A percentile compares a stretch with the other conserved stretches of the same genome.
phyloP scores from a whole-genome alignment of 352 stramenopile genomes.

The Globisporangium canariense region DNA sequence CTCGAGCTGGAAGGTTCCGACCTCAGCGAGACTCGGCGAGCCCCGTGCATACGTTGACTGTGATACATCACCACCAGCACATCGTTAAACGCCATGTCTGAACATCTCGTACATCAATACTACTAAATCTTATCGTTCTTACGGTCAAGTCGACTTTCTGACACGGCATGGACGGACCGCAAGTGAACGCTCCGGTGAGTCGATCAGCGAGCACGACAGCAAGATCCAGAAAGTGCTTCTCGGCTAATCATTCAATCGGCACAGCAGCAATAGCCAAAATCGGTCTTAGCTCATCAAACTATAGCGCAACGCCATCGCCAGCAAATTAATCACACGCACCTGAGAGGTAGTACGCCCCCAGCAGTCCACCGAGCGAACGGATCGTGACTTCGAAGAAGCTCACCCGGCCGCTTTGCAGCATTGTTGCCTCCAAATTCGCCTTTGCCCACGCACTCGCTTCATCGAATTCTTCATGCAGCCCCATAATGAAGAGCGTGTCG shows the following conservation, averaged over 20 bases:
- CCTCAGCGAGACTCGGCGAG: slow-evolving; percentile 39
- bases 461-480: slow-evolving; percentile 59
- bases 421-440: slow-evolving; percentile 28
- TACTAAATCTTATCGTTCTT: neutral
- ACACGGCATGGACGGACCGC: slow-evolving; percentile 31
- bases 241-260: slow-evolving; percentile 11
- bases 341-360: slow-evolving; percentile 55
- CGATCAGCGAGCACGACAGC: slow-evolving; percentile 31
- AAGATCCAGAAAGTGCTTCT: slow-evolving; percentile 44
- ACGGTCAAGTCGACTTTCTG: slow-evolving; percentile 39
- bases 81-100: neutral
- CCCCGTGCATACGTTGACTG: slow-evolving; percentile 1
- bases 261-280: neutral
- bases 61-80: neutral
- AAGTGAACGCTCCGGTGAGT: slow-evolving; percentile 36
- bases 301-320: neutral
- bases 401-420: slow-evolving; percentile 35
- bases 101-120: neutral
- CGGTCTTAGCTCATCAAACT: neutral
- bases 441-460: slow-evolving; percentile 54
- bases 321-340: slow-evolving; percentile 15
- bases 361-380: slow-evolving; percentile 47
- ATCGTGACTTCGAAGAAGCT: slow-evolving; percentile 69
- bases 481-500: slow-evolving; percentile 67
- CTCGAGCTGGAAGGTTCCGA: slow-evolving; percentile 61